These are phyloP conservation scores for Cymbidium sinense DNA, from an alignment of 106 monocot species.

Conservation along the genomic window DNA sequence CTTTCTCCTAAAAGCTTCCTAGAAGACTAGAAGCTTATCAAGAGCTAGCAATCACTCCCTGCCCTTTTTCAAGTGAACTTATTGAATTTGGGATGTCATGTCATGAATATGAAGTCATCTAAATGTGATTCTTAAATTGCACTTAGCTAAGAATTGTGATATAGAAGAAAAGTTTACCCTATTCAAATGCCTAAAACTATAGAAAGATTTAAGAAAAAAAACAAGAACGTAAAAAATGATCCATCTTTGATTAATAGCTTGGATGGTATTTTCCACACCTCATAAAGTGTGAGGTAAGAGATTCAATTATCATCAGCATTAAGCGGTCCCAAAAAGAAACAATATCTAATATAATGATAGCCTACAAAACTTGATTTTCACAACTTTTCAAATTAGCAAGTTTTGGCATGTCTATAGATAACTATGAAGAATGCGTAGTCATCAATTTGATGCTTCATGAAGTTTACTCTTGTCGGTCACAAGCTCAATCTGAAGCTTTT, in stretches of 20 bases:
- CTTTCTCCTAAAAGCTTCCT: too few relatives aligned
- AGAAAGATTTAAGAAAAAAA: background rate
- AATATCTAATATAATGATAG: background rate
- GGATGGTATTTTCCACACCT: background rate
- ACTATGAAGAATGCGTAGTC: background rate
- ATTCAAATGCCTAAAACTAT: background rate
- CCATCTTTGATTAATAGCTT: background rate
- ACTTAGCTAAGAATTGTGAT: background rate
- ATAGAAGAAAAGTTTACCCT: background rate
- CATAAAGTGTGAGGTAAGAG: background rate
- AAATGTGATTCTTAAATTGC: background rate
- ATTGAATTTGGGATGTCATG: background rate
- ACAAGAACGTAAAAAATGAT: background rate
- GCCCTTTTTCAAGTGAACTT: background rate
- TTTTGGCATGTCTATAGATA: background rate
- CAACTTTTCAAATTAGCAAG: background rate
- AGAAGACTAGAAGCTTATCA: background rate
- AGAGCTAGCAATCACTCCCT: background rate
- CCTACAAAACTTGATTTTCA: background rate
- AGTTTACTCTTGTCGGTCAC: background rate
- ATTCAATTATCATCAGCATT: background rate
- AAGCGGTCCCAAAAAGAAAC: background rate
- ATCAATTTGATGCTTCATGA: slow-evolving; percentile 1
- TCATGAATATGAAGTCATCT: background rate
- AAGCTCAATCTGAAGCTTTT: background rate